phyloP scores from a whole-genome alignment of 2,329 filamentous ascomycete species.

The Pleurostoma richardsiae region DNA sequence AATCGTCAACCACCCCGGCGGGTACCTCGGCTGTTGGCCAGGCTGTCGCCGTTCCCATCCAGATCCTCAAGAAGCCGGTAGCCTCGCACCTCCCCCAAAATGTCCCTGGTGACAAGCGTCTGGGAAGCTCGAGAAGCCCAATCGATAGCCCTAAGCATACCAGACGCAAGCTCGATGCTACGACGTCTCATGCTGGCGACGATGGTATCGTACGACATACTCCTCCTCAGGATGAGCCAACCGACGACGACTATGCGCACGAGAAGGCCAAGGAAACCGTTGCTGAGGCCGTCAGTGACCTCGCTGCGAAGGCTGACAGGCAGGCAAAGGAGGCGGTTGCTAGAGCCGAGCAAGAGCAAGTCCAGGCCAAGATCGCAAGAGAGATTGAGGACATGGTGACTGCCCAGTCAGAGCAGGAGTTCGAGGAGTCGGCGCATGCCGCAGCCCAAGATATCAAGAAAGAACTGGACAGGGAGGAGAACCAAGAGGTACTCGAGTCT shows the following conservation, averaged over 20 bases:
- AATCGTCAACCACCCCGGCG: conserved; percentile 26
- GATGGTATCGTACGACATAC: conserved; percentile 5
- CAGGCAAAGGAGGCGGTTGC: conserved; percentile 63
- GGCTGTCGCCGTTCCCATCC: conserved; percentile 29
- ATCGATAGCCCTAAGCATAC: conserved; percentile 37
- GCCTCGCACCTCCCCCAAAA: conserved; percentile 15
- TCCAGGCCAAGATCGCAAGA: conserved; percentile 40
- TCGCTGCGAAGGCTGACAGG: conserved; percentile 48
- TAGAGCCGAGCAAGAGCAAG: conserved; percentile 44
- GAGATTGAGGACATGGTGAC: conserved; percentile 44
- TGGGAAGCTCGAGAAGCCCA: conserved; percentile 36
- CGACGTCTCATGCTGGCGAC: conserved; percentile 11
- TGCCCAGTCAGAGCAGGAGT: conserved; percentile 48
- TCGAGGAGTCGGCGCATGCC: conserved; percentile 41
- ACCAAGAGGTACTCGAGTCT: conserved; percentile 47
- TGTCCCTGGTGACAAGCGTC: conserved; percentile 27
- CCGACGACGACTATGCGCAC: conserved; percentile 10
- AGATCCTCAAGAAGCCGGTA: conserved; percentile 45
- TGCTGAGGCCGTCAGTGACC: conserved; percentile 61
- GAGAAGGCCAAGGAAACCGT: conserved; percentile 57
- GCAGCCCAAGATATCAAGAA: conserved; percentile 45
- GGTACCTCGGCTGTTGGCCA: conserved; percentile 17
- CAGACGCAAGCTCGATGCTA: conserved; percentile 22
- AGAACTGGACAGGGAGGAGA: conserved; percentile 50
- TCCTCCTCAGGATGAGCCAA: background rate